Evolutionary conservation across 768 basidiomycete genomes (phyloP).

Genomic region (Lactifluus rugatus): DNA sequence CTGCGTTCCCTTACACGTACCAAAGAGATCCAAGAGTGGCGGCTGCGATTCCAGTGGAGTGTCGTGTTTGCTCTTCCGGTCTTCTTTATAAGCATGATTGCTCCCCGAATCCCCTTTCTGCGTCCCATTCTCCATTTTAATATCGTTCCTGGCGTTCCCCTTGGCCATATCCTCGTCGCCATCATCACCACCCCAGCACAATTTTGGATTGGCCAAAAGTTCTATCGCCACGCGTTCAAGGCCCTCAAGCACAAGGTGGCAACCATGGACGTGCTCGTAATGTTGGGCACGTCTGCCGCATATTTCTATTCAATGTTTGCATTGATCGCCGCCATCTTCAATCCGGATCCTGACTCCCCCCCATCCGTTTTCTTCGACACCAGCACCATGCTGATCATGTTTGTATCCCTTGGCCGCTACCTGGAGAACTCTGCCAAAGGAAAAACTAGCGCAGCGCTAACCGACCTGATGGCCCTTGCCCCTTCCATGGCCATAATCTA

Average conservation of each 20-base stretch:
- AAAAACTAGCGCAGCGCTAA: slow-evolving; percentile 91
- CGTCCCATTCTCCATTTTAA: slow-evolving; percentile 39
- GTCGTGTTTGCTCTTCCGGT: slow-evolving; percentile 82
- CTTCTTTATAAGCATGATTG: slow-evolving; percentile 85
- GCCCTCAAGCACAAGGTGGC: slow-evolving; percentile 80
- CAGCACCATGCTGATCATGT: slow-evolving; percentile 96
- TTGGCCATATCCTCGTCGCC: slow-evolving; percentile 72
- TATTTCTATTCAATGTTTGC: slow-evolving; percentile 79
- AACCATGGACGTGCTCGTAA: slow-evolving; percentile 97
- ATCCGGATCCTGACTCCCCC: slow-evolving; percentile 53
- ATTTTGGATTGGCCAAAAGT: slow-evolving; percentile 81
- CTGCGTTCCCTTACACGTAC: slow-evolving; percentile 76
- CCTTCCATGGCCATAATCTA: slow-evolving; percentile 96
- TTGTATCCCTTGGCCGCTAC: slow-evolving; percentile 90
- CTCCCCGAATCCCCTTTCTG: slow-evolving; percentile 55
- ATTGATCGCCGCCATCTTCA: slow-evolving; percentile 57
- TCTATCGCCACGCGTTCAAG: slow-evolving; percentile 87
- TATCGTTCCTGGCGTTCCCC: slow-evolving; percentile 58
- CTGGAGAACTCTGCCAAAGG: slow-evolving; percentile 97
- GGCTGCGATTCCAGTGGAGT: slow-evolving; percentile 62
- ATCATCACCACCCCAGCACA: slow-evolving; percentile 84
- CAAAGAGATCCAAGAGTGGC: slow-evolving; percentile 91
- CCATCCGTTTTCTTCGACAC: slow-evolving; percentile 97
- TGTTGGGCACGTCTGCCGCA: slow-evolving; percentile 89
- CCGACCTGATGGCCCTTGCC: slow-evolving; percentile 90